Evolutionary conservation across 176 grass and related monocot genomes (phyloP).

Genomic region (Tillandsia fasciculata): DNA sequence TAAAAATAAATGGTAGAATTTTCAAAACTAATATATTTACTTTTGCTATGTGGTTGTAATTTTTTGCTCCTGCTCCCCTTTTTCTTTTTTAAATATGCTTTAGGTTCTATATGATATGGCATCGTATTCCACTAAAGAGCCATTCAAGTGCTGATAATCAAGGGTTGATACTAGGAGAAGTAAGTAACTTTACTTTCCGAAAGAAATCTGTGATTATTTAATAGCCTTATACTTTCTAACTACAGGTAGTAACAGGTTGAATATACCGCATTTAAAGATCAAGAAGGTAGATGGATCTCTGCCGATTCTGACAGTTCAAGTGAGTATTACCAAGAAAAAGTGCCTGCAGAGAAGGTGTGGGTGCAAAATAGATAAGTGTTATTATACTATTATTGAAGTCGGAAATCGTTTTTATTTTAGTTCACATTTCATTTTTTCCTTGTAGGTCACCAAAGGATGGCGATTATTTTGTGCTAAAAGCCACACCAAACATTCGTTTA

Average conservation of each 20-base stretch:
- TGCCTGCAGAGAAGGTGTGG: constrained; percentile 74
- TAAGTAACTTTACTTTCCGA: constrained; percentile 36
- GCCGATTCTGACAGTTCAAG: constrained; percentile 48
- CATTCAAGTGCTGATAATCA: constrained; percentile 99
- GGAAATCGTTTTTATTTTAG: not conserved
- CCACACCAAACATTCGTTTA: constrained; percentile 53
- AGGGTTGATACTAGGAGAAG: constrained; percentile 96
- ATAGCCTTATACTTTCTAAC: constrained; percentile 22
- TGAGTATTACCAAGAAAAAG: constrained; percentile 65
- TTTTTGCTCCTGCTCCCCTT: not conserved
- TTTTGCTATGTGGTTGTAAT: not conserved
- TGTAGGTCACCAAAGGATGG: constrained; percentile 78
- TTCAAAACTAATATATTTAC: no score
- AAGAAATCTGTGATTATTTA: not conserved
- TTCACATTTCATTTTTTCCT: constrained; percentile 10
- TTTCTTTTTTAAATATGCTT: constrained; percentile 6
- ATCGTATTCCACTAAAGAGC: constrained; percentile 92
- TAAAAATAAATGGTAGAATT: no score
- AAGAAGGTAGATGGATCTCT: constrained; percentile 64
- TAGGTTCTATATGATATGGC: constrained; percentile 94
- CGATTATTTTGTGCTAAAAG: constrained; percentile 83
- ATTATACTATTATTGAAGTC: constrained; percentile 6
- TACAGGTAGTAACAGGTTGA: constrained; percentile 56
- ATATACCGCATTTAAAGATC: constrained; percentile 78
- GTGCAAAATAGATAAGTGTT: constrained; percentile 8